Evolutionary conservation across 441 rosid genomes (phyloP).

Genomic region (Populus hybrid): DNA sequence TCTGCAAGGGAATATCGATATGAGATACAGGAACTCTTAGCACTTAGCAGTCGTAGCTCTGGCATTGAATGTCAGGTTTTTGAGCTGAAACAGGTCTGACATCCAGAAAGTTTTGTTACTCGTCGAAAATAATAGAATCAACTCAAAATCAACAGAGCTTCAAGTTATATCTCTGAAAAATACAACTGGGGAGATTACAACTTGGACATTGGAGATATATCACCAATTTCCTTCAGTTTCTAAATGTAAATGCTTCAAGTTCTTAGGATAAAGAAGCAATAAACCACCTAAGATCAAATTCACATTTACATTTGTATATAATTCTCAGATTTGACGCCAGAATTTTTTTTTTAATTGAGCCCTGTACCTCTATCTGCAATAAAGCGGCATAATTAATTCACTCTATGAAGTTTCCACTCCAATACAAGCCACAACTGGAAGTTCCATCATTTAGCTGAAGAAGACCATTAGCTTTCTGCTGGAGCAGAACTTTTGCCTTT

Average conservation of each 20-base stretch:
- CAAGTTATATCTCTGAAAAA: not conserved
- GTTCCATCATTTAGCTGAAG: not conserved
- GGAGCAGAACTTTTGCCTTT: not conserved
- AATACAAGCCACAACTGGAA: not conserved
- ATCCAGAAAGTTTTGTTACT: not conserved
- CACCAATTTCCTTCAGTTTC: not conserved
- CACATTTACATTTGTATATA: not conserved
- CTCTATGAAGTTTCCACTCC: not conserved
- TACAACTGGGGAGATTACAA: not conserved
- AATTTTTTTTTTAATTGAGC: not conserved
- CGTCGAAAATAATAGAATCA: not conserved
- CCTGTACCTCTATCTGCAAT: not conserved
- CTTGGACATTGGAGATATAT: not conserved
- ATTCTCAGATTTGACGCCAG: not conserved
- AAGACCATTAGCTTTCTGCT: not conserved
- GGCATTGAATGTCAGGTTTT: not conserved
- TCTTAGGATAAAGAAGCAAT: not conserved
- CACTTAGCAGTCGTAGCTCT: not conserved
- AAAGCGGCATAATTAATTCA: not conserved
- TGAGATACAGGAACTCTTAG: too few species aligned
- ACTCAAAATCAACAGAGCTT: not conserved
- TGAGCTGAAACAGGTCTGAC: not conserved
- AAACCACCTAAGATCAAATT: not conserved
- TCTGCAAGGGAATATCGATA: too few species aligned
- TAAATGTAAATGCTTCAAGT: not conserved